phyloP scores from a whole-genome alignment of 495 filamentous ascomycete genomes.

The Penicillium argentinense region DNA sequence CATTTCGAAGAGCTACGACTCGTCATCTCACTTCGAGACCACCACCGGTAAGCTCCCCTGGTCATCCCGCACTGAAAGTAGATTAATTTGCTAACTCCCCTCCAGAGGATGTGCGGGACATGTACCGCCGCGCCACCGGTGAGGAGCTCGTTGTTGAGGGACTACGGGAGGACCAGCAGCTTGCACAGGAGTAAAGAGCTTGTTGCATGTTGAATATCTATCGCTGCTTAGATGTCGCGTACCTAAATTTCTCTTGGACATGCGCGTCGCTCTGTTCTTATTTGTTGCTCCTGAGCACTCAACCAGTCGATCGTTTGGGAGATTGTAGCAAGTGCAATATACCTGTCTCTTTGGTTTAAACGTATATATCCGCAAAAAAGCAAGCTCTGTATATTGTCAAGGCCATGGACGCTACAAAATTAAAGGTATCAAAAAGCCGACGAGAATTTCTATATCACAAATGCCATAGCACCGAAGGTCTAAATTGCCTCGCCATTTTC shows the following conservation, averaged over 20 bases:
- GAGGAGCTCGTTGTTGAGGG: constrained; percentile 76
- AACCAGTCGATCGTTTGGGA: constrained; percentile 10
- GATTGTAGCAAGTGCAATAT: constrained; percentile 22
- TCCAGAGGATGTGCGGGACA: constrained; percentile 85
- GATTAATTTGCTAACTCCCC: not conserved
- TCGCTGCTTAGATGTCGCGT: constrained; percentile 29
- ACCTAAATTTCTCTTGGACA: constrained; percentile 35
- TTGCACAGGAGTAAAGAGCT: constrained; percentile 48
- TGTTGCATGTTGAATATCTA: constrained; percentile 26
- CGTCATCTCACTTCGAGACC: constrained; percentile 96
- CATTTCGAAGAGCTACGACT: constrained; percentile 98
- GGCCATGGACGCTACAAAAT: too few relatives aligned
- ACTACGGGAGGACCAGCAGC: constrained; percentile 51
- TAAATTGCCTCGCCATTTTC: too few relatives aligned
- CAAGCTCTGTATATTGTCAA: too few relatives aligned
- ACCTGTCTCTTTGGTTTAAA: constrained; percentile 11
- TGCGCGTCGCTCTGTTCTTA: constrained; percentile 19
- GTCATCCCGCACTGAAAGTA: not conserved
- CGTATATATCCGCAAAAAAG: too few relatives aligned
- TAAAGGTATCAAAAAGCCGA: too few relatives aligned
- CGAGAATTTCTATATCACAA: too few relatives aligned
- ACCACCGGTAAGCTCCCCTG: constrained; percentile 56
- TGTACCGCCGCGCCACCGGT: constrained; percentile 84
- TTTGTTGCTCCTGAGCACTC: constrained; percentile 13
- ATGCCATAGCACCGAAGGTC: too few relatives aligned